Conservation (phyloP, 1,284 basidiomycete species). For the Pisolithus thermaeus region DNA sequence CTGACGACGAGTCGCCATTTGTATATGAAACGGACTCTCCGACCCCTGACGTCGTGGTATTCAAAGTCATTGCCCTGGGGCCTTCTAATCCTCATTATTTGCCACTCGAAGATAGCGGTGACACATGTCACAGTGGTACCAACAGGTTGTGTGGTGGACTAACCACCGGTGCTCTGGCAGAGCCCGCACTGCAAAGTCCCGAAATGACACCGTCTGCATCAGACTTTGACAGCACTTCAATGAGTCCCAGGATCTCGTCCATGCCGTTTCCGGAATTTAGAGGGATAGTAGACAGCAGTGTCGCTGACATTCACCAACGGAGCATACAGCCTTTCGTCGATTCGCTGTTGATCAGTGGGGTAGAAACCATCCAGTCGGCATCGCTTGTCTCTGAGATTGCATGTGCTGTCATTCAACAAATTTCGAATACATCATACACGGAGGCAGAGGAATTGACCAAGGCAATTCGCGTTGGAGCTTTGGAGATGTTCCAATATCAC, state of each 20-base stretch:
- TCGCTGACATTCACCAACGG: slow-evolving; percentile 14
- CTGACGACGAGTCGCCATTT: background rate
- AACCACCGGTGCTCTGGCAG: background rate
- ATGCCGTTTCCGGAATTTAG: slow-evolving; percentile 11
- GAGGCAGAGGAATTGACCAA: slow-evolving; percentile 14
- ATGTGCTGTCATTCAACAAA: slow-evolving; percentile 8
- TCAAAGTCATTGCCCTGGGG: background rate
- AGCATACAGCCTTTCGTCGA: slow-evolving; percentile 17
- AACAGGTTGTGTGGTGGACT: background rate
- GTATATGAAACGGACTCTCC: slow-evolving; percentile 2
- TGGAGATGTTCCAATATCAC: slow-evolving; percentile 16
- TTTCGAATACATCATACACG: slow-evolving; percentile 10
- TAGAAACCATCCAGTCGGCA: slow-evolving; percentile 7
- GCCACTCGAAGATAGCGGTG: background rate
- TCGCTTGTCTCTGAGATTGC: slow-evolving; percentile 18
- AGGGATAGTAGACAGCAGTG: slow-evolving; percentile 13
- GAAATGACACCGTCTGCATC: slow-evolving; percentile 1
- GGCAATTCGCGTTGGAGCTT: slow-evolving; percentile 12
- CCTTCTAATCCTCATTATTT: background rate
- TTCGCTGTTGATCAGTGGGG: slow-evolving; percentile 17
- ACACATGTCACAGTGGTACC: background rate
- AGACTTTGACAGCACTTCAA: slow-evolving; percentile 8
- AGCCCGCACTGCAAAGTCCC: background rate
- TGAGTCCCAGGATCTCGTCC: slow-evolving; percentile 1
- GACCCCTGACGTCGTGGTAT: slow-evolving; percentile 1